Conservation (phyloP, 129 eudicot genomes). For the carrot (Daucus carota) region DNA sequence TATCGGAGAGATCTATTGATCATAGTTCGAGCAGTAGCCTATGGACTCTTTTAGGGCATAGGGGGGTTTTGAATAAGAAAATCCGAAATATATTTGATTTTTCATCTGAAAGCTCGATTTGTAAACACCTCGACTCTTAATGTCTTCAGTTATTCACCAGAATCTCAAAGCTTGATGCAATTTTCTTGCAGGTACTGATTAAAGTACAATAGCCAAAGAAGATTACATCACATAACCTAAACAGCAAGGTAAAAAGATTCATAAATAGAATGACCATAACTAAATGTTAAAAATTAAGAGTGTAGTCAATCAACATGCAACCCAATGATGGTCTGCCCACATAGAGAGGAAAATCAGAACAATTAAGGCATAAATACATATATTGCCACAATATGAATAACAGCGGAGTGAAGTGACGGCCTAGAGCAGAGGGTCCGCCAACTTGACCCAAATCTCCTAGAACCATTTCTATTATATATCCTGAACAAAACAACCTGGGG, state of each 20-base stretch:
- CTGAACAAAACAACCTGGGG: background rate
- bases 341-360: background rate
- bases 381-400: constrained; percentile 5
- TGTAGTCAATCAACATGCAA: background rate
- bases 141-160: too few species aligned
- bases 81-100: too few species aligned
- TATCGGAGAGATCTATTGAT: too few species aligned
- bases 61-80: too few species aligned
- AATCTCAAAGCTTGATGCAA: background rate
- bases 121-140: too few species aligned
- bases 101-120: too few species aligned
- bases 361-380: background rate
- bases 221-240: background rate
- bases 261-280: background rate
- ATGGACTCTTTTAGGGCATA: too few species aligned
- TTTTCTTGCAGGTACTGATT: background rate
- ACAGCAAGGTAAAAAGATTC: background rate
- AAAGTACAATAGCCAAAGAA: background rate
- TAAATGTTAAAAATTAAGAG: background rate
- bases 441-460: background rate
- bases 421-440: background rate
- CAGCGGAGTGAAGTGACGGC: background rate
- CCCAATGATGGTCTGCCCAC: background rate
- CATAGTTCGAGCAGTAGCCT: too few species aligned
- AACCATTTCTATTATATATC: background rate